Evolutionary conservation across 106 monocot species (phyloP), one percentile per base, ranked within the genome.

Genomic region (Platanthera guangdongensis): DNA sequence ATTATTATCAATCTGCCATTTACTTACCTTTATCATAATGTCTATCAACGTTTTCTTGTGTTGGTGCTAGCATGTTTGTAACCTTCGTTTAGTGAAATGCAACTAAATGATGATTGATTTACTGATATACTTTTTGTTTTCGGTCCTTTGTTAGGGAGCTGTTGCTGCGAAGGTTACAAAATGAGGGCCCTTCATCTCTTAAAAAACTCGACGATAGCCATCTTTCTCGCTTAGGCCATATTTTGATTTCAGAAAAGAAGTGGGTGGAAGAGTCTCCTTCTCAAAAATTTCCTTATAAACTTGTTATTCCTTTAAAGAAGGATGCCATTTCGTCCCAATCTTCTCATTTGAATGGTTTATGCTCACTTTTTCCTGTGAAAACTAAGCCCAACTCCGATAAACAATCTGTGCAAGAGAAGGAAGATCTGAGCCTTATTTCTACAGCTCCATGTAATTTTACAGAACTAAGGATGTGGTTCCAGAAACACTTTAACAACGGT

Each of bases 241-340:
- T 89, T 11, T 76, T 96, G 78, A 81, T 94, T 75, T 76, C 74
- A 2, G 88, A 95, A 53, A 91, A 88, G 76, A 97, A 86, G 84
- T 93, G 88, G 93, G 55, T 94, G 71, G 83, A 89, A 80, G 89
- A 88, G 75, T 74, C 74, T 57, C 60, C 85, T 69, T 83, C 81
- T 45, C 57, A 76, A 16, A 48, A 10, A 8, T 84, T 81, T 75
- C 96, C 93, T 9, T 96, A 93, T 69, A 81, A 79, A 69, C 75
- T 93, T 69, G 55, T 63, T 25, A 9, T 88, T 5, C 83, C 86
- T 74, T 9, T 13, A 48, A 84, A 82, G 87, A 77, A 73, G 54
- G 48, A 49, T 3, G 75, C 73, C 48, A 6, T 47, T 76, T 65
- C 78, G 51, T 77, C 84, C 15, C 71, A 78, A 59, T 72, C 77